Evolutionary conservation across 306 rosid species (phyloP).

Genomic region (Carpinus viminea): DNA sequence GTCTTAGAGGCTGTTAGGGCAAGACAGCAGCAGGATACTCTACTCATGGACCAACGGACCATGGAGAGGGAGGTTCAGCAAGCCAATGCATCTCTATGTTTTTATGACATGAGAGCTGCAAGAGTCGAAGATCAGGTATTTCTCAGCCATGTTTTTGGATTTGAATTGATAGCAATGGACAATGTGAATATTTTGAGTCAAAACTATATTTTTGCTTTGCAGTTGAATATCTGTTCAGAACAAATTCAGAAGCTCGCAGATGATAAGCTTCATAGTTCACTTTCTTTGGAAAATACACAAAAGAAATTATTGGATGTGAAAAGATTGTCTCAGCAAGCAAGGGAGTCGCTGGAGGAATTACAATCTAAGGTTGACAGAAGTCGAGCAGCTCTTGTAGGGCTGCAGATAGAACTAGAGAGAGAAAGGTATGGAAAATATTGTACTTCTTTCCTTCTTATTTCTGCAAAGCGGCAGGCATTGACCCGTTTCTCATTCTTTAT

Average conservation of each 20-base stretch:
- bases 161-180: neutral
- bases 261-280: slow-evolving; percentile 58
- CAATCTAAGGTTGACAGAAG: slow-evolving; percentile 58
- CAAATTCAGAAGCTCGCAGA: slow-evolving; percentile 59
- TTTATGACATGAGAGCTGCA: slow-evolving; percentile 66
- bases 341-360: slow-evolving; percentile 55
- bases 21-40: slow-evolving; percentile 63
- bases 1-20: slow-evolving; percentile 83
- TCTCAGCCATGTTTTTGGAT: slow-evolving; percentile 15
- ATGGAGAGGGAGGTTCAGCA: slow-evolving; percentile 76
- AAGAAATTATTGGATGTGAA: slow-evolving; percentile 63
- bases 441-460: slow-evolving; percentile 10
- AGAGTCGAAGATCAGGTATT: slow-evolving; percentile 87
- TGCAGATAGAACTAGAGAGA: slow-evolving; percentile 71
- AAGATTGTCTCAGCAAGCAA: slow-evolving; percentile 62
- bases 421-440: slow-evolving; percentile 60
- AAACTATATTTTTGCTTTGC: slow-evolving; percentile 38
- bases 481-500: slow-evolving; percentile 14
- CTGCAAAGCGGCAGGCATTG: slow-evolving; percentile 1
- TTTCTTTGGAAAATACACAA: slow-evolving; percentile 52
- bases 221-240: slow-evolving; percentile 76
- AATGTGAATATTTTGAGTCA: slow-evolving; percentile 14
- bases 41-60: slow-evolving; percentile 55
- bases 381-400: slow-evolving; percentile 56
- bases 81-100: slow-evolving; percentile 56